A percentile compares a stretch with the other conserved stretches of the same genome.
Evolutionary conservation across 2,329 filamentous ascomycete species (phyloP).

Genomic region (Didymella lethalis): DNA sequence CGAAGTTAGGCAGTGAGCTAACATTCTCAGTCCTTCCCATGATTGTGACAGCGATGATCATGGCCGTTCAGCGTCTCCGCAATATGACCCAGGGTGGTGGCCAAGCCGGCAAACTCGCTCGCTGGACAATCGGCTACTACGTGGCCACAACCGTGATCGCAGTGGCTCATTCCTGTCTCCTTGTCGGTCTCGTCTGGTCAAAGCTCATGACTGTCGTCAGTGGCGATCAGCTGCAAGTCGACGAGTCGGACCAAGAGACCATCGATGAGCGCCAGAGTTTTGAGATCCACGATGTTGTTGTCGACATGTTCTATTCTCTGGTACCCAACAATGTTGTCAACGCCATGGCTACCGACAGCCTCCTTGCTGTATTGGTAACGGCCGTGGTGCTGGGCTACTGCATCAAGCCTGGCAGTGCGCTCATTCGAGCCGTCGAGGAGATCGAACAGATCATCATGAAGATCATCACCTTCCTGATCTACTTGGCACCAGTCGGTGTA

Average conservation of each 20-base stretch:
- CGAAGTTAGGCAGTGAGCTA: neutral
- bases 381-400: constrained; percentile 59
- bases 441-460: constrained; percentile 59
- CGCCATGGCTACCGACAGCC: constrained; percentile 57
- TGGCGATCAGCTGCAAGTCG: constrained; percentile 43
- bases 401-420: constrained; percentile 52
- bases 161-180: constrained; percentile 57
- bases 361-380: constrained; percentile 59
- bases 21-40: constrained; percentile 57
- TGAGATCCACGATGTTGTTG: constrained; percentile 55
- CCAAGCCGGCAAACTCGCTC: constrained; percentile 53
- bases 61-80: constrained; percentile 59
- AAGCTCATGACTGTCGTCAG: constrained; percentile 55
- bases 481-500: constrained; percentile 60
- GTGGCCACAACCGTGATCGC: constrained; percentile 60
- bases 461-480: constrained; percentile 59
- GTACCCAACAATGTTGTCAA: constrained; percentile 60
- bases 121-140: constrained; percentile 61
- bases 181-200: constrained; percentile 59
- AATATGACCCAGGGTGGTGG: constrained; percentile 56
- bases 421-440: constrained; percentile 57
- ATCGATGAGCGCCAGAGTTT: constrained; percentile 48
- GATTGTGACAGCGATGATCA: constrained; percentile 62
- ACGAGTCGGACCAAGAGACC: constrained; percentile 43
- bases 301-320: constrained; percentile 60